Conservation (phyloP, 2,329 filamentous ascomycete species). For the Talaromyces sp. region DNA sequence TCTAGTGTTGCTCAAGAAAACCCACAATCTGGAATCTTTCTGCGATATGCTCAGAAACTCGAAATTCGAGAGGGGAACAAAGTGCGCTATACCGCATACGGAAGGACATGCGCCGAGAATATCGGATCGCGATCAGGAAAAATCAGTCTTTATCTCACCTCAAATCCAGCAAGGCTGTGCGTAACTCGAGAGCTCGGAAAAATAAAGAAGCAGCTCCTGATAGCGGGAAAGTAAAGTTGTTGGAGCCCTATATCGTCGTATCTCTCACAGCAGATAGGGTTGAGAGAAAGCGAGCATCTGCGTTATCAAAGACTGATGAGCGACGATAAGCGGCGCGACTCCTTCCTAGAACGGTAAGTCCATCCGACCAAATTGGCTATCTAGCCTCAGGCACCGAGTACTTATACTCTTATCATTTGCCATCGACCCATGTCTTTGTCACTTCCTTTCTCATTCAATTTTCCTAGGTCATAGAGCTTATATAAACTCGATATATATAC, state of each 20-base stretch:
- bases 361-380: background rate
- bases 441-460: background rate
- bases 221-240: background rate
- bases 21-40: background rate
- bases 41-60: background rate
- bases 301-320: background rate
- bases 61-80: background rate
- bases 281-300: background rate
- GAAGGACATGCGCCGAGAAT: constrained; percentile 8
- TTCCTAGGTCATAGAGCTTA: no score
- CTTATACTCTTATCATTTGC: background rate
- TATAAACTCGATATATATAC: background rate
- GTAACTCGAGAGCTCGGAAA: background rate
- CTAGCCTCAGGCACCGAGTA: constrained; percentile 4
- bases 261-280: background rate
- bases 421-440: background rate
- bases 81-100: constrained; percentile 6
- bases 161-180: background rate
- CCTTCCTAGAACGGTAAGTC: constrained; percentile 17
- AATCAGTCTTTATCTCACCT: background rate
- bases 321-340: constrained; percentile 10
- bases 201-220: background rate
- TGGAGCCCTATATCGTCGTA: no score
- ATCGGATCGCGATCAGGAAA: background rate
- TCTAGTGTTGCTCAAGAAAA: background rate